Conservation (phyloP, 1,284 basidiomycete species). For the Rhodofomes roseus region DNA sequence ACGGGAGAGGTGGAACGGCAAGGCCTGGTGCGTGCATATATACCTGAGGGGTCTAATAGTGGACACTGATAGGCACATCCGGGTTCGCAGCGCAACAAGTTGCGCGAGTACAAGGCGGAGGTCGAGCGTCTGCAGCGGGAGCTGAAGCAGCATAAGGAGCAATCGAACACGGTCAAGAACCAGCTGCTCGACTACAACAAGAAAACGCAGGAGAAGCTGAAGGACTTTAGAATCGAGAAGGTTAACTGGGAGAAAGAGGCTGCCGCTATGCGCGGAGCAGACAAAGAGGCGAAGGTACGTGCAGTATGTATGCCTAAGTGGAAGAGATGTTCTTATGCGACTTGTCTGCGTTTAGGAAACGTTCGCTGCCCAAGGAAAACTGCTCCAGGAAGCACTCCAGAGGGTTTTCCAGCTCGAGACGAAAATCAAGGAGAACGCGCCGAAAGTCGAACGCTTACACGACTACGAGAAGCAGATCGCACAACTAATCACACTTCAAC, state of each 20-base stretch:
- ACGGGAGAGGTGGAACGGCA: conserved; percentile 78
- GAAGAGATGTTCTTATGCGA: not conserved
- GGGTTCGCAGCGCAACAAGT: conserved; percentile 67
- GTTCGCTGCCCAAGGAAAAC: conserved; percentile 62
- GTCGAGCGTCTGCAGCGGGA: conserved; percentile 60
- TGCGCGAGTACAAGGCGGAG: conserved; percentile 67
- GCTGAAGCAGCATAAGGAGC: conserved; percentile 59
- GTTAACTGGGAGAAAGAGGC: conserved; percentile 62
- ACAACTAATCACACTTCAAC: conserved; percentile 64
- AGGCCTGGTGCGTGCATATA: conserved; percentile 49
- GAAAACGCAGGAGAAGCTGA: conserved; percentile 64
- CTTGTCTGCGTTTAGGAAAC: conserved; percentile 49
- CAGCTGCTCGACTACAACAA: conserved; percentile 72
- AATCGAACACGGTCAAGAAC: conserved; percentile 58
- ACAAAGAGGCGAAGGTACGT: conserved; percentile 60
- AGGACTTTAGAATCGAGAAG: conserved; percentile 64
- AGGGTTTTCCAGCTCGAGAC: conserved; percentile 62
- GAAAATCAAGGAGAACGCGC: conserved; percentile 63
- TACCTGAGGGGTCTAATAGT: not conserved
- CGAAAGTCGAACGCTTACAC: conserved; percentile 66
- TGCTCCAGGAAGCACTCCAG: conserved; percentile 58
- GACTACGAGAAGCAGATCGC: conserved; percentile 76
- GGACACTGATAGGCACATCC: not conserved
- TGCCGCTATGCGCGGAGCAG: conserved; percentile 55
- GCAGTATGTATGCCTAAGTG: not conserved